A percentile compares a stretch with the other conserved stretches of the same genome.
Evolutionary conservation across 2,329 filamentous ascomycete genomes (phyloP).

Genomic region (Cordyceps tenuipes): DNA sequence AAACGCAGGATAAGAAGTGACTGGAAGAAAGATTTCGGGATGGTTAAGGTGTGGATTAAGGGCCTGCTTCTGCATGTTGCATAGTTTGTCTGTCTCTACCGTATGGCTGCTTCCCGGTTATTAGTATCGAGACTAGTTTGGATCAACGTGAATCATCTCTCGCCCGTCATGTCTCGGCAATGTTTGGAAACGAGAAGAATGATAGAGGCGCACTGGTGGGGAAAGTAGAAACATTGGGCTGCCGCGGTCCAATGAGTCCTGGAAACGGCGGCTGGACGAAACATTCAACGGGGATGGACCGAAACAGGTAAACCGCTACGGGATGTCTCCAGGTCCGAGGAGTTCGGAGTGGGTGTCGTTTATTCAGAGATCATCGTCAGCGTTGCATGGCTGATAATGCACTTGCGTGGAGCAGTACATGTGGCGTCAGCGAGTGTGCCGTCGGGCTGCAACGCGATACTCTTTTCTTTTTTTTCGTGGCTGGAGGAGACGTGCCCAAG

Average conservation of each 20-base stretch:
- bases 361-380: neutral
- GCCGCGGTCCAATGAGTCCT: neutral
- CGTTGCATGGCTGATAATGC: neutral
- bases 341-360: neutral
- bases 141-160: neutral
- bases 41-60: neutral
- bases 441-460: neutral
- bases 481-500: neutral
- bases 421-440: neutral
- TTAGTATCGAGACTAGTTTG: too few relatives aligned
- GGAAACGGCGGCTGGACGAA: neutral
- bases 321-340: neutral
- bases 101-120: too few relatives aligned
- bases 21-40: neutral
- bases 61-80: too few relatives aligned
- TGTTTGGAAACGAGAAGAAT: neutral
- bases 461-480: neutral
- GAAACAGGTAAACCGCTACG: neutral
- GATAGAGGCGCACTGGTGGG: neutral
- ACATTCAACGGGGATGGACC: neutral
- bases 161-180: neutral
- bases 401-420: neutral
- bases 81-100: too few relatives aligned
- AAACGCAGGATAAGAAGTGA: neutral
- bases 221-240: conserved; percentile 13